phyloP scores from a whole-genome alignment of 1,139 yeast species.

The Geotrichum australiense region DNA sequence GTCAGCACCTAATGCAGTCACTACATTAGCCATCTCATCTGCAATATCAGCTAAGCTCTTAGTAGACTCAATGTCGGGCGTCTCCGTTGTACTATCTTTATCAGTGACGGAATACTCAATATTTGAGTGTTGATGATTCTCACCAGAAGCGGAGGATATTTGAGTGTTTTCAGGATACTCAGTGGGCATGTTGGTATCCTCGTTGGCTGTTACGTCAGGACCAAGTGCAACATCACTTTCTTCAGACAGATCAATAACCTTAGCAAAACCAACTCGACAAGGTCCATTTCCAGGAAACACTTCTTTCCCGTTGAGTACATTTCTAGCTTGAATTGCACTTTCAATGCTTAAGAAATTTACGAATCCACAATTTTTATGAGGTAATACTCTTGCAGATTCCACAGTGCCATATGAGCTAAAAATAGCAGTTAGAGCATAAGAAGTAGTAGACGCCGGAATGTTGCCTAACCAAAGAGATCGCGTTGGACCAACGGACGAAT shows the following conservation, averaged over 20 bases:
- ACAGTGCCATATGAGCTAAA: constrained; percentile 50
- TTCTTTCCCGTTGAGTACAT: constrained; percentile 73
- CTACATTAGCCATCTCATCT: constrained; percentile 26
- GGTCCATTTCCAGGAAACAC: constrained; percentile 59
- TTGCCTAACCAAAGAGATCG: constrained; percentile 71
- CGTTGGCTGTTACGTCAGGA: not conserved
- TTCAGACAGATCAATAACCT: constrained; percentile 22
- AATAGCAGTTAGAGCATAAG: constrained; percentile 41
- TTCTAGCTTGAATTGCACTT: constrained; percentile 70
- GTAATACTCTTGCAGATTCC: constrained; percentile 51
- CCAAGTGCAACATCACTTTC: constrained; percentile 9
- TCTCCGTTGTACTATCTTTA: constrained; percentile 14
- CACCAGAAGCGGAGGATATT: not conserved
- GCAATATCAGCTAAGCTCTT: constrained; percentile 29
- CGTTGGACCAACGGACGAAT: constrained; percentile 68
- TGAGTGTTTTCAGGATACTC: not conserved
- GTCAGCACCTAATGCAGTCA: constrained; percentile 32
- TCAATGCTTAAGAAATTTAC: constrained; percentile 69
- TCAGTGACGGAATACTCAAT: constrained; percentile 21
- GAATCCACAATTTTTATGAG: constrained; percentile 52
- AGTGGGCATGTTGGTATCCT: not conserved
- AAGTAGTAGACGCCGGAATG: constrained; percentile 49
- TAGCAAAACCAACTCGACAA: constrained; percentile 38
- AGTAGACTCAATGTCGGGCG: constrained; percentile 23
- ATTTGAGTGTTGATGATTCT: not conserved